Conservation (phyloP, 306 rosid genomes). For the Malus sylvestris region DNA sequence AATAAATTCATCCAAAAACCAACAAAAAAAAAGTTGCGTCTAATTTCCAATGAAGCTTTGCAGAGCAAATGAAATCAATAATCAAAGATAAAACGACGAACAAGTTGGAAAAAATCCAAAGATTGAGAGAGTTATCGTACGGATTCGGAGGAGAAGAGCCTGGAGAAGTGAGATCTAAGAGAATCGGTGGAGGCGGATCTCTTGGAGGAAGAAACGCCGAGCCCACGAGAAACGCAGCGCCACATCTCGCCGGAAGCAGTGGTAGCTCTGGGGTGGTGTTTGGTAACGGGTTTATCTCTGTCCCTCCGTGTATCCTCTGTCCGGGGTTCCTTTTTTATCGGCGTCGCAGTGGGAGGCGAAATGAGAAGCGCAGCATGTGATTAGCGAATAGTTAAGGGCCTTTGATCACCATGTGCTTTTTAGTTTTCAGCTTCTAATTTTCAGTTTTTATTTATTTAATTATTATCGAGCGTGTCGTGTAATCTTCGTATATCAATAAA, state of each 20-base stretch:
- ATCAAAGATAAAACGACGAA: background rate
- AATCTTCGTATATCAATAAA: no score
- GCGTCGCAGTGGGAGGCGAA: conserved; percentile 13
- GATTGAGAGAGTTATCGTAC: conserved; percentile 27
- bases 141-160: conserved; percentile 61
- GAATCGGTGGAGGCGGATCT: conserved; percentile 35
- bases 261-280: background rate
- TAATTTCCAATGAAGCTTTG: background rate
- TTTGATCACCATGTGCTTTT: no score
- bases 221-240: conserved; percentile 82
- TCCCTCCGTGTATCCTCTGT: background rate
- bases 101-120: conserved; percentile 3
- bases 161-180: conserved; percentile 59
- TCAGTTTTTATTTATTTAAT: no score
- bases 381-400: background rate
- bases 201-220: conserved; percentile 39
- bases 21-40: background rate
- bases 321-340: background rate
- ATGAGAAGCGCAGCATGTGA: background rate
- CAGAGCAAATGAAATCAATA: background rate
- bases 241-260: conserved; percentile 42
- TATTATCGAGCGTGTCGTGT: no score
- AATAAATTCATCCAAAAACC: background rate
- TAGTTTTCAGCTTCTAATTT: no score
- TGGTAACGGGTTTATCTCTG: background rate